These are phyloP conservation scores for Trichophyton rubrum DNA, from an alignment of 2,329 filamentous ascomycete species.

Conservation along the genomic window DNA sequence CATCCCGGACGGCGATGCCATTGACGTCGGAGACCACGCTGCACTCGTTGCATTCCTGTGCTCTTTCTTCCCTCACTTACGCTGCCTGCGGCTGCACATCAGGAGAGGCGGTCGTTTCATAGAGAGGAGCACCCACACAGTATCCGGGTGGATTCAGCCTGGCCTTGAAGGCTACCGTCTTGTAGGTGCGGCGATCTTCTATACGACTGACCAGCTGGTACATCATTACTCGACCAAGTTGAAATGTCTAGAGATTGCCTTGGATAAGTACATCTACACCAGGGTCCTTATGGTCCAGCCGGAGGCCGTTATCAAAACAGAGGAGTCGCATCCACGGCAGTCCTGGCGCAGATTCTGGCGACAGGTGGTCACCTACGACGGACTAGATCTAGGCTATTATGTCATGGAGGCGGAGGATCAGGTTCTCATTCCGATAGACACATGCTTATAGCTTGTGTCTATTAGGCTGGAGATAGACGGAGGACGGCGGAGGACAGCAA, in stretches of 20 bases:
- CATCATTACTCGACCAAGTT: background rate
- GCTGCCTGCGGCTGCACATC: background rate
- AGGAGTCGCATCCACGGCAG: background rate
- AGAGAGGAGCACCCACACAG: background rate
- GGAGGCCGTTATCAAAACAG: background rate
- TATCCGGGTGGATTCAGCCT: background rate
- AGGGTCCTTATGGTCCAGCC: background rate
- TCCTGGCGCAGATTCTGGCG: constrained; percentile 1
- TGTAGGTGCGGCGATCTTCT: background rate
- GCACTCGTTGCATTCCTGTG: background rate
- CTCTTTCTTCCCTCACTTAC: background rate
- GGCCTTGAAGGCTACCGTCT: background rate
- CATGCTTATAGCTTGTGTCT: background rate
- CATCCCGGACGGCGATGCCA: background rate
- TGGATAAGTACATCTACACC: background rate
- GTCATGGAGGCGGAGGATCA: background rate
- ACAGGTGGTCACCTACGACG: background rate
- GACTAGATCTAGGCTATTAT: background rate
- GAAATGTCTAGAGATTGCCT: background rate
- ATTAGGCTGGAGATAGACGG: background rate
- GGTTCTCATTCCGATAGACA: constrained; percentile 1
- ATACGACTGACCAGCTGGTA: background rate
- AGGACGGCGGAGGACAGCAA: background rate
- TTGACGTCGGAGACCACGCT: background rate
- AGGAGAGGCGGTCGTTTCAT: background rate